Evolutionary conservation across 2,329 filamentous ascomycete species (phyloP).

Genomic region (Rasamsonia emersonii): DNA sequence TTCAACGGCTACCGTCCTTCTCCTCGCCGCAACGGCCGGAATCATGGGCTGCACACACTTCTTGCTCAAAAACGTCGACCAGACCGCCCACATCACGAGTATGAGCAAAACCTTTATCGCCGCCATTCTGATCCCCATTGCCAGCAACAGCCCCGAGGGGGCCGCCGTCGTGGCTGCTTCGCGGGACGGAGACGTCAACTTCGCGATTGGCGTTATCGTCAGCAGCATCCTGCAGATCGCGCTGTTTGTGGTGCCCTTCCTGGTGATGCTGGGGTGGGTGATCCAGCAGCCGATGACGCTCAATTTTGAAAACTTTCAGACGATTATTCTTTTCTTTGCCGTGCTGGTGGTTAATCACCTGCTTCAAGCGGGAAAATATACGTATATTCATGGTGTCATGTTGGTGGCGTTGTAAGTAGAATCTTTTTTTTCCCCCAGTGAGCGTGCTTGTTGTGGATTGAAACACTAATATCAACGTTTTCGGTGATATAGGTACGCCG

Average conservation of each 20-base stretch:
- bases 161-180: slow-evolving; percentile 48
- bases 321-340: slow-evolving; percentile 13
- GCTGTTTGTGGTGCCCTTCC: slow-evolving; percentile 49
- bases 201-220: slow-evolving; percentile 48
- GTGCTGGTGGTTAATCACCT: slow-evolving; percentile 14
- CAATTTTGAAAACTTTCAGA: slow-evolving; percentile 13
- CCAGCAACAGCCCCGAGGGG: slow-evolving; percentile 50
- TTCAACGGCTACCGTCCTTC: slow-evolving; percentile 8
- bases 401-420: slow-evolving; percentile 14
- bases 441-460: no score
- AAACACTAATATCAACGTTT: no score
- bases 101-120: slow-evolving; percentile 51
- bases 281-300: slow-evolving; percentile 41
- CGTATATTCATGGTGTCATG: slow-evolving; percentile 13
- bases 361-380: slow-evolving; percentile 14
- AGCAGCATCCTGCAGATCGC: slow-evolving; percentile 49
- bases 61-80: slow-evolving; percentile 47
- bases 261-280: slow-evolving; percentile 50
- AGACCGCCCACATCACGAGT: slow-evolving; percentile 42
- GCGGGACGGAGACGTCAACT: slow-evolving; percentile 50
- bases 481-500: no score
- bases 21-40: slow-evolving; percentile 11
- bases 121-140: slow-evolving; percentile 48
- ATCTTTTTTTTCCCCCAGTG: no score
- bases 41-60: slow-evolving; percentile 18